Conservation (phyloP, 805 yeast genomes). For the Cyberlindnera americana region DNA sequence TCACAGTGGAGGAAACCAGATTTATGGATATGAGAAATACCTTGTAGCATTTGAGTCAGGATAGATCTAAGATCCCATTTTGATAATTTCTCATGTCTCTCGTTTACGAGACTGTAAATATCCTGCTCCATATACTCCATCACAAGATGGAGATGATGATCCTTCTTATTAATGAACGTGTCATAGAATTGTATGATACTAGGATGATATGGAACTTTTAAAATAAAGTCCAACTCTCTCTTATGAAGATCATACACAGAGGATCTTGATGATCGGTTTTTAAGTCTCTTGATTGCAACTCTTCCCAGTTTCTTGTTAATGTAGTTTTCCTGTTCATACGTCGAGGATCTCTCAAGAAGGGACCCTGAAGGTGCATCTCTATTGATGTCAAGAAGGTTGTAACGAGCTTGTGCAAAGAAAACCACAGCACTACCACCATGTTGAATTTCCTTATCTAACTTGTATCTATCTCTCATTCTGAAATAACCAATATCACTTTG, state of each 20-base stretch:
- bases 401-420: background rate
- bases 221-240: background rate
- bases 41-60: background rate
- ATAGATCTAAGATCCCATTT: background rate
- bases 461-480: background rate
- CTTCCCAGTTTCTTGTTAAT: background rate
- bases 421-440: background rate
- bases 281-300: background rate
- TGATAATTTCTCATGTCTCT: background rate
- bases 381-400: background rate
- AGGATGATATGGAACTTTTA: background rate
- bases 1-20: background rate
- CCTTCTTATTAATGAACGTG: background rate
- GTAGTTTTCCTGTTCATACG: background rate
- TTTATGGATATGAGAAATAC: background rate
- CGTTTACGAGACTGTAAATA: background rate
- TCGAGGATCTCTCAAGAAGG: background rate
- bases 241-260: too few species aligned
- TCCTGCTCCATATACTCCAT: background rate
- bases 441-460: background rate
- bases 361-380: background rate
- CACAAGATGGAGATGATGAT: background rate
- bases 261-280: too few species aligned
- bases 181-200: background rate
- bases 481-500: too few species aligned